A percentile compares a stretch with the other conserved stretches of the same genome.
Evolutionary conservation across 306 rosid genomes (phyloP).

Genomic region (Prunus campanulata): DNA sequence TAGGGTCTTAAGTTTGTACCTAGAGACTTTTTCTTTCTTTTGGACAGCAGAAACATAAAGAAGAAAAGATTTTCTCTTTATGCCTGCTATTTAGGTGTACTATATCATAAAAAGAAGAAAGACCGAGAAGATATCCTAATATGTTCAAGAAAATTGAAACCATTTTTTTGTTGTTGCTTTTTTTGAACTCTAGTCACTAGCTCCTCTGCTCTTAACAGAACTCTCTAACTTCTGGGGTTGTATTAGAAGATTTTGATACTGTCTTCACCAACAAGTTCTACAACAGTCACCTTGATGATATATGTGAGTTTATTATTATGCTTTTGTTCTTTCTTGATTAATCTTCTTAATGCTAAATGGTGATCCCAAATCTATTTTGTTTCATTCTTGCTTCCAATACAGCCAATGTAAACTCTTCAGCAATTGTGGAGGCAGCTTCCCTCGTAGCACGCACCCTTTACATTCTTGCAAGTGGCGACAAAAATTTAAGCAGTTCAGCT

Average conservation of each 20-base stretch:
- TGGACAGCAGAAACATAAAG: background rate
- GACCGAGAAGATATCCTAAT: background rate
- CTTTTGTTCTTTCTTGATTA: slow-evolving; percentile 14
- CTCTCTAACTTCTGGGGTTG: slow-evolving; percentile 58
- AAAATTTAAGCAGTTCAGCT: slow-evolving; percentile 44
- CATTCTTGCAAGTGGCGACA: slow-evolving; percentile 59
- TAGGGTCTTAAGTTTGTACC: background rate
- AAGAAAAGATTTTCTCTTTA: background rate
- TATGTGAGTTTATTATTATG: slow-evolving; percentile 44
- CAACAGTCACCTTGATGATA: slow-evolving; percentile 84
- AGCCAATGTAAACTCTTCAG: slow-evolving; percentile 84
- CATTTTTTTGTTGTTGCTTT: background rate
- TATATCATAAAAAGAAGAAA: background rate
- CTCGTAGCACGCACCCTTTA: slow-evolving; percentile 83
- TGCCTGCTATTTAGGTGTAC: background rate
- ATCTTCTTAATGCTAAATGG: slow-evolving; percentile 3
- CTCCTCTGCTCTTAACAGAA: slow-evolving; percentile 36
- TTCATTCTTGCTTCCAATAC: slow-evolving; percentile 30
- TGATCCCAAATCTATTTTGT: slow-evolving; percentile 6
- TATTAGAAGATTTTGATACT: slow-evolving; percentile 80
- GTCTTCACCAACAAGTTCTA: slow-evolving; percentile 76
- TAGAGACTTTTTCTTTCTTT: too few species aligned
- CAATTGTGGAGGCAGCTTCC: slow-evolving; percentile 86
- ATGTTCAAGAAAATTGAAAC: background rate
- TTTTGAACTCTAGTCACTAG: background rate